A percentile compares a stretch with the other conserved stretches of the same genome.
phyloP scores from a whole-genome alignment of 805 yeast genomes.

The Pichia deserticola region DNA sequence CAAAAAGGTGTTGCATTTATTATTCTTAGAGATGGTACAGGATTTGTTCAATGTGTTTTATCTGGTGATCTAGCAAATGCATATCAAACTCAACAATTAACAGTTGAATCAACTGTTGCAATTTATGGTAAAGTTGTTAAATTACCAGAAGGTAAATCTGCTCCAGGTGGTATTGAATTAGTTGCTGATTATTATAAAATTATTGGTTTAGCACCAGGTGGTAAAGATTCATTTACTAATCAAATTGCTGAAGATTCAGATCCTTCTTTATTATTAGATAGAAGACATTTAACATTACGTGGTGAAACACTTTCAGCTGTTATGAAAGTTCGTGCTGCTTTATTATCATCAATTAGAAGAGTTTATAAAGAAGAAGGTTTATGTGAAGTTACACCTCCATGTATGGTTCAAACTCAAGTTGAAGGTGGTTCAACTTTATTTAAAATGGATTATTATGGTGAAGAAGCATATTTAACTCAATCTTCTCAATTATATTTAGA shows the following conservation, averaged over 20 bases:
- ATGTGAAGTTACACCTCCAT: slow-evolving; percentile 95
- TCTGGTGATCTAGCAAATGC: slow-evolving; percentile 91
- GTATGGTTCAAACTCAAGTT: slow-evolving; percentile 99
- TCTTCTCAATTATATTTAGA: slow-evolving; percentile 95
- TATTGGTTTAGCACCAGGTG: slow-evolving; percentile 91
- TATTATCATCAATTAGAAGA: slow-evolving; percentile 66
- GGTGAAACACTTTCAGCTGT: slow-evolving; percentile 92
- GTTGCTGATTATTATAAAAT: slow-evolving; percentile 84
- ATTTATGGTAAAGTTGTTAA: slow-evolving; percentile 74
- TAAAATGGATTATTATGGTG: slow-evolving; percentile 90
- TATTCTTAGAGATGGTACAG: slow-evolving; percentile 93
- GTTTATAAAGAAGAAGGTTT: slow-evolving; percentile 68
- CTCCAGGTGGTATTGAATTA: slow-evolving; percentile 96
- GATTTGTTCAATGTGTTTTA: slow-evolving; percentile 79
- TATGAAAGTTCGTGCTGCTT: slow-evolving; percentile 86
- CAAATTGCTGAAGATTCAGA: slow-evolving; percentile 90
- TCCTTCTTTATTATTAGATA: slow-evolving; percentile 86
- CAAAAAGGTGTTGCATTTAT: slow-evolving; percentile 91
- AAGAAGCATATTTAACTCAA: slow-evolving; percentile 94
- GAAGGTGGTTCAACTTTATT: slow-evolving; percentile 98
- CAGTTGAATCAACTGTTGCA: slow-evolving; percentile 79
- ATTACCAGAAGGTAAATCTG: slow-evolving; percentile 92
- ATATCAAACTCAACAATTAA: slow-evolving; percentile 72
- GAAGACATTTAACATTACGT: slow-evolving; percentile 91
- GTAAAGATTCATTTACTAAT: slow-evolving; percentile 93